A percentile compares a stretch with the other conserved stretches of the same genome.
These are phyloP conservation scores for Cytidiella melzeri DNA, from an alignment of 768 basidiomycete species.

Conservation along the genomic window DNA sequence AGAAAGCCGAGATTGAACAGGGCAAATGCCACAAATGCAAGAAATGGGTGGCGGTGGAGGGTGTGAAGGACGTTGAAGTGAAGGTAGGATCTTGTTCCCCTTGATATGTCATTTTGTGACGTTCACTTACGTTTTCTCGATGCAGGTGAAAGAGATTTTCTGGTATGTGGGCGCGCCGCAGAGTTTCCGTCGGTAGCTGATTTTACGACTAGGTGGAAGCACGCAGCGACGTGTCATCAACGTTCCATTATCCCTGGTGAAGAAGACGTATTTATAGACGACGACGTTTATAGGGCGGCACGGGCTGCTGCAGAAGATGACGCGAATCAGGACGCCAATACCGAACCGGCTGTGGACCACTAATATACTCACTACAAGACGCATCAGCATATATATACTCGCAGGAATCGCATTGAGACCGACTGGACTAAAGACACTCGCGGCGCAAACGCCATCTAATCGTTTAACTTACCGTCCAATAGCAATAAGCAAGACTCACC, in stretches of 20 bases:
- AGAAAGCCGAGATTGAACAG: slow-evolving; percentile 53
- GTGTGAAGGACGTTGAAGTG: slow-evolving; percentile 65
- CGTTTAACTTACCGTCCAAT: too few relatives aligned
- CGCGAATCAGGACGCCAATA: too few relatives aligned
- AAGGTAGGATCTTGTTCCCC: slow-evolving; percentile 41
- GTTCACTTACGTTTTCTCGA: background rate
- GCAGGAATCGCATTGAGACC: too few relatives aligned
- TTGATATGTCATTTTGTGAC: background rate
- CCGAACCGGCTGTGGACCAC: too few relatives aligned
- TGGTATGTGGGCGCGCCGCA: slow-evolving; percentile 55
- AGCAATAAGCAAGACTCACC: too few relatives aligned
- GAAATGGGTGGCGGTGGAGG: slow-evolving; percentile 68
- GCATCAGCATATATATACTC: background rate
- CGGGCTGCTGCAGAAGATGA: background rate
- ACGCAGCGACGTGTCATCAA: slow-evolving; percentile 72
- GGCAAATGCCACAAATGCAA: slow-evolving; percentile 76
- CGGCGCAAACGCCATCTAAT: too few relatives aligned
- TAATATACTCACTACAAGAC: too few relatives aligned
- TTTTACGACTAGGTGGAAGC: slow-evolving; percentile 62
- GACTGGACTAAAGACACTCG: too few relatives aligned
- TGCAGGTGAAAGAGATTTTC: slow-evolving; percentile 64
- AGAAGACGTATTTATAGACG: slow-evolving; percentile 48
- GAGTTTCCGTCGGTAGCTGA: background rate
- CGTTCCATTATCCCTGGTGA: slow-evolving; percentile 51
- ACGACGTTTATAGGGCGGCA: slow-evolving; percentile 20